Evolutionary conservation across 768 basidiomycete genomes (phyloP).

Genomic region (Lyophyllum atratum): DNA sequence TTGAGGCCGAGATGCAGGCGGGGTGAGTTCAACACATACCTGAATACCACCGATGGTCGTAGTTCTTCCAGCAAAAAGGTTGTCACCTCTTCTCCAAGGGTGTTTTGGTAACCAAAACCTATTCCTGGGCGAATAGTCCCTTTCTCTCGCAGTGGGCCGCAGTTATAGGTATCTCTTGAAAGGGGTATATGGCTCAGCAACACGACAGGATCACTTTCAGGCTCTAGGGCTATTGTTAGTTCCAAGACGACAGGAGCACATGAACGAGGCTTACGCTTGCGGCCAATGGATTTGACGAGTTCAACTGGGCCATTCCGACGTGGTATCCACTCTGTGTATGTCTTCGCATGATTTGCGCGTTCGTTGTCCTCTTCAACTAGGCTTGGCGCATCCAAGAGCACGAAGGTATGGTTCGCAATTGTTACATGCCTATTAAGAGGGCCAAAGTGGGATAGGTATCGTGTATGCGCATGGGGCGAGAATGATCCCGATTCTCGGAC

Average conservation of each 20-base stretch:
- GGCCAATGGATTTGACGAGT: conserved; percentile 49
- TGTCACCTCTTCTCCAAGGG: conserved; percentile 67
- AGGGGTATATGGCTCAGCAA: conserved; percentile 92
- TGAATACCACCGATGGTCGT: conserved; percentile 72
- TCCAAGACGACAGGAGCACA: background rate
- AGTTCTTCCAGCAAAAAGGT: conserved; percentile 65
- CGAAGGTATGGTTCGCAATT: conserved; percentile 70
- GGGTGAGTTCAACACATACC: conserved; percentile 42
- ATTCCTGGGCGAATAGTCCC: conserved; percentile 72
- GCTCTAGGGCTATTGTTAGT: conserved; percentile 22
- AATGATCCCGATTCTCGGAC: conserved; percentile 42
- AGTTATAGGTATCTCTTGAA: conserved; percentile 65
- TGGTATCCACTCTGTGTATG: conserved; percentile 49
- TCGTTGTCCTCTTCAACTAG: conserved; percentile 73
- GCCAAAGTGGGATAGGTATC: conserved; percentile 80
- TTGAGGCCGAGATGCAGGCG: background rate
- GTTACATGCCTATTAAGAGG: conserved; percentile 62
- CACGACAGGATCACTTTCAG: conserved; percentile 51
- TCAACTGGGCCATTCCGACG: conserved; percentile 53
- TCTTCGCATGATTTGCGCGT: conserved; percentile 41
- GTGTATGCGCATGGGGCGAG: conserved; percentile 45
- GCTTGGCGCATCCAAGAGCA: conserved; percentile 73
- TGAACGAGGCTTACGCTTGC: conserved; percentile 29
- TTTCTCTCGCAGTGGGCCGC: conserved; percentile 78
- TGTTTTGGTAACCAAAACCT: conserved; percentile 85